Evolutionary conservation across 2,329 filamentous ascomycete genomes (phyloP).

Genomic region (Epichloe glyceriae): DNA sequence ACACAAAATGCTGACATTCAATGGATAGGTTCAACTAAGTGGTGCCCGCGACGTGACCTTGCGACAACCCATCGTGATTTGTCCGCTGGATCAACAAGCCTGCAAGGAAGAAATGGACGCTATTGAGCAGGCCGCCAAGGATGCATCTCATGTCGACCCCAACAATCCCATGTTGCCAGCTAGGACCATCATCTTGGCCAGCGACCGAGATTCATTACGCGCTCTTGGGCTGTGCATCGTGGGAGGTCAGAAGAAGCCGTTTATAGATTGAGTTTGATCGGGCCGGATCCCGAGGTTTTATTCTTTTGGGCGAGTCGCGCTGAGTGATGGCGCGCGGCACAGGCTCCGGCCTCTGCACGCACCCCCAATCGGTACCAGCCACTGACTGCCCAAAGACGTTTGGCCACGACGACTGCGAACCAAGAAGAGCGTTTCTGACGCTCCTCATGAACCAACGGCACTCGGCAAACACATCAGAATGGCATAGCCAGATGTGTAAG

Average conservation of each 20-base stretch:
- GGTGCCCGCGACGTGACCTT: constrained; percentile 79
- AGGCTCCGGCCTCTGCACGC: neutral
- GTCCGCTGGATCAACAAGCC: constrained; percentile 83
- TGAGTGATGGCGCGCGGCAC: neutral
- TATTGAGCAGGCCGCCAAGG: constrained; percentile 89
- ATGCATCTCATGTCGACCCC: constrained; percentile 75
- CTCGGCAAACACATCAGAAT: neutral
- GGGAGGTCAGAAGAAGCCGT: constrained; percentile 50
- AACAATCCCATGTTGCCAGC: constrained; percentile 89
- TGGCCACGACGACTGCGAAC: neutral
- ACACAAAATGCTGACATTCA: constrained; percentile 8
- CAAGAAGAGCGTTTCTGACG: neutral
- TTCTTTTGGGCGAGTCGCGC: neutral
- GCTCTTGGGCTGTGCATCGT: constrained; percentile 52
- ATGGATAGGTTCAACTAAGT: constrained; percentile 65
- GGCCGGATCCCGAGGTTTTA: neutral
- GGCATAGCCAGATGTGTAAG: neutral
- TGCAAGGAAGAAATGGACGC: constrained; percentile 99
- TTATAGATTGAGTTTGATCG: constrained; percentile 40
- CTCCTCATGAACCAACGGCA: neutral
- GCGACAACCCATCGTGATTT: constrained; percentile 88
- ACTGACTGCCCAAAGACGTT: neutral
- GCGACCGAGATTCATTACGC: constrained; percentile 52
- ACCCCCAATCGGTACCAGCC: neutral
- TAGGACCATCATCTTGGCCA: constrained; percentile 65